phyloP scores from a whole-genome alignment of 257 asterid genomes.

The Knoxia roxburghii region DNA sequence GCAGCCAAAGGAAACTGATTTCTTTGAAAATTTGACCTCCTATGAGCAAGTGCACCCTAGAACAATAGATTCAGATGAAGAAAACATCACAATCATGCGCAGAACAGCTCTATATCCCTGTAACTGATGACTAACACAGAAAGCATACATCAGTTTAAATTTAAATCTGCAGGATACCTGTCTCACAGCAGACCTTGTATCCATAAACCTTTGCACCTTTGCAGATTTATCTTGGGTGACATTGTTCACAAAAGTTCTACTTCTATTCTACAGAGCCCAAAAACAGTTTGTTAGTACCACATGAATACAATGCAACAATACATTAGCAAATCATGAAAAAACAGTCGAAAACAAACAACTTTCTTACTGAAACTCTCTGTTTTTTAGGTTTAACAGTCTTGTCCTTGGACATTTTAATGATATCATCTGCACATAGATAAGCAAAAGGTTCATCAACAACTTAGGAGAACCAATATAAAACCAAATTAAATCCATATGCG shows the following conservation, averaged over 20 bases:
- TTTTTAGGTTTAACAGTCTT: conserved; percentile 44
- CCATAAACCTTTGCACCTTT: conserved; percentile 45
- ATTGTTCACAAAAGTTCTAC: conserved; percentile 37
- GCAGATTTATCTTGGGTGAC: conserved; percentile 51
- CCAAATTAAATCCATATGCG: conserved; percentile 6
- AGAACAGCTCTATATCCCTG: neutral
- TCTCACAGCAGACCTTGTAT: conserved; percentile 61
- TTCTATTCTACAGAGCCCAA: conserved; percentile 49
- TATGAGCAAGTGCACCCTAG: conserved; percentile 79
- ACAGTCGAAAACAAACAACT: conserved; percentile 3
- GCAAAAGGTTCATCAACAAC: neutral
- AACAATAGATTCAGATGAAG: conserved; percentile 10
- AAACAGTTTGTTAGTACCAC: conserved; percentile 11
- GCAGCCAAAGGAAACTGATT: conserved; percentile 62
- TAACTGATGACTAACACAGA: neutral
- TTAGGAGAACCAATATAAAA: neutral
- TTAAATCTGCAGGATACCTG: conserved; percentile 47
- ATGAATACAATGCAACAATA: neutral
- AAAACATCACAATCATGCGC: neutral
- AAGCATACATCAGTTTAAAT: neutral
- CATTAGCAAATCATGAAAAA: conserved; percentile 5
- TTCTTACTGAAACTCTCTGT: conserved; percentile 62
- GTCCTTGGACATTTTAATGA: conserved; percentile 75
- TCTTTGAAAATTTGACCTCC: conserved; percentile 70
- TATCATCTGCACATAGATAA: conserved; percentile 55